Conservation (phyloP, 1,139 yeast species). For the Hanseniaspora gamundiae region DNA sequence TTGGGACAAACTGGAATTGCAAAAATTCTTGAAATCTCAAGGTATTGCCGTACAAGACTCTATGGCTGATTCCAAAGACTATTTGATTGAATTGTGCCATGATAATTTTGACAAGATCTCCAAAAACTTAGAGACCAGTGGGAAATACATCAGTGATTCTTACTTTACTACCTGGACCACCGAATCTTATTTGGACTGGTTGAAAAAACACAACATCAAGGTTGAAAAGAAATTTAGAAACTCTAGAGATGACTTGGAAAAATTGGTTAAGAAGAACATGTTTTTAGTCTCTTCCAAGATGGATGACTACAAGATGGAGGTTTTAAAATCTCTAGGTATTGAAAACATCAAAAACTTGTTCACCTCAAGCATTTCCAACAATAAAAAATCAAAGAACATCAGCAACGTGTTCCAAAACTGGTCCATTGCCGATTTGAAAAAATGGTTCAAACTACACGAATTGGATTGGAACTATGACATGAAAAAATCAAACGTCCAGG, state of each 20-base stretch:
- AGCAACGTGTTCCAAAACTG: constrained; percentile 37
- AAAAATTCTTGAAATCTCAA: constrained; percentile 28
- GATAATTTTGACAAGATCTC: constrained; percentile 30
- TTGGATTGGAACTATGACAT: constrained; percentile 15
- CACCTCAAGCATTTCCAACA: constrained; percentile 21
- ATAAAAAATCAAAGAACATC: constrained; percentile 19
- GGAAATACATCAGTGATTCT: constrained; percentile 40
- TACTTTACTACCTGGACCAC: constrained; percentile 36
- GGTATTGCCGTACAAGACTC: constrained; percentile 25
- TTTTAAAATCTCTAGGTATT: constrained; percentile 31
- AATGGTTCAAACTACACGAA: constrained; percentile 37
- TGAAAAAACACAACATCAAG: constrained; percentile 33
- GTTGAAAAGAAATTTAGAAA: constrained; percentile 26
- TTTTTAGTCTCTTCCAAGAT: constrained; percentile 29
- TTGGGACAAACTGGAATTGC: constrained; percentile 33
- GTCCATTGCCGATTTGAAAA: constrained; percentile 33
- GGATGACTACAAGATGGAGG: constrained; percentile 28
- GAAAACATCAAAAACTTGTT: constrained; percentile 29
- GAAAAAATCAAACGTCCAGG: background rate
- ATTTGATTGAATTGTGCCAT: constrained; percentile 30
- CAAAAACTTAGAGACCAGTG: constrained; percentile 28
- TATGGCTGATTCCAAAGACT: constrained; percentile 22
- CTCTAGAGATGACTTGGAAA: constrained; percentile 33
- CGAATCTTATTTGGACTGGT: constrained; percentile 35
- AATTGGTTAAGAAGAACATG: constrained; percentile 31